Evolutionary conservation across 208 protist genomes (phyloP).

Genomic region (Trypanosoma scelopori): DNA sequence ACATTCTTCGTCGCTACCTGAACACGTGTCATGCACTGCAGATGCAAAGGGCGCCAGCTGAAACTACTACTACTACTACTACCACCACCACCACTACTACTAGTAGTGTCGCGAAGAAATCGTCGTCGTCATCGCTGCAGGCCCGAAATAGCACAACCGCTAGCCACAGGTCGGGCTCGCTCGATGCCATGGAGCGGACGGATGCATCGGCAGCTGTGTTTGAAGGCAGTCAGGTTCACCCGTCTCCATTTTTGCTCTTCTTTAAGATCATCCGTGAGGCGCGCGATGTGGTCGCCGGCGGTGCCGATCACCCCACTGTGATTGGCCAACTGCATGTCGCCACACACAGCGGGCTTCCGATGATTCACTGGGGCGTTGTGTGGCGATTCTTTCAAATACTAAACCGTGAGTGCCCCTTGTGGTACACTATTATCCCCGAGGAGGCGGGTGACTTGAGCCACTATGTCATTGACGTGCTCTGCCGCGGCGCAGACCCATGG

Average conservation of each 20-base stretch:
- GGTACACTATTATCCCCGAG: constrained; percentile 51
- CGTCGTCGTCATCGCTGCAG: constrained; percentile 2
- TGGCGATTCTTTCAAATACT: constrained; percentile 77
- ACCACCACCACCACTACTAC: neutral
- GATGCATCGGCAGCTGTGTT: neutral
- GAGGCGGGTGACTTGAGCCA: constrained; percentile 63
- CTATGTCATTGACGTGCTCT: constrained; percentile 66
- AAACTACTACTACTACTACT: neutral
- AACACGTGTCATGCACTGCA: constrained; percentile 49
- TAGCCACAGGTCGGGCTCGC: neutral
- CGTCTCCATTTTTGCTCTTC: constrained; percentile 72
- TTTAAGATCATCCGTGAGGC: constrained; percentile 74
- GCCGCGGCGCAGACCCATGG: constrained; percentile 79
- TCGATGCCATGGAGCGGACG: neutral
- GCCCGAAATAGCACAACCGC: neutral
- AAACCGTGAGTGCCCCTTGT: constrained; percentile 67
- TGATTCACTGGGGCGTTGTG: constrained; percentile 85
- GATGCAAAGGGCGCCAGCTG: constrained; percentile 23
- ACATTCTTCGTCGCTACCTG: constrained; percentile 75
- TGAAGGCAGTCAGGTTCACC: constrained; percentile 33
- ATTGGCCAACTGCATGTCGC: neutral
- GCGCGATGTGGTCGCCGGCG: constrained; percentile 43
- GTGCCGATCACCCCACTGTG: neutral
- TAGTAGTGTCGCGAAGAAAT: too few relatives aligned
- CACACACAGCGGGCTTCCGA: constrained; percentile 36